A percentile compares a stretch with the other conserved stretches of the same genome.
Evolutionary conservation across 176 grass and related monocot species (phyloP).

Genomic region (Alopecurus myosuroides): DNA sequence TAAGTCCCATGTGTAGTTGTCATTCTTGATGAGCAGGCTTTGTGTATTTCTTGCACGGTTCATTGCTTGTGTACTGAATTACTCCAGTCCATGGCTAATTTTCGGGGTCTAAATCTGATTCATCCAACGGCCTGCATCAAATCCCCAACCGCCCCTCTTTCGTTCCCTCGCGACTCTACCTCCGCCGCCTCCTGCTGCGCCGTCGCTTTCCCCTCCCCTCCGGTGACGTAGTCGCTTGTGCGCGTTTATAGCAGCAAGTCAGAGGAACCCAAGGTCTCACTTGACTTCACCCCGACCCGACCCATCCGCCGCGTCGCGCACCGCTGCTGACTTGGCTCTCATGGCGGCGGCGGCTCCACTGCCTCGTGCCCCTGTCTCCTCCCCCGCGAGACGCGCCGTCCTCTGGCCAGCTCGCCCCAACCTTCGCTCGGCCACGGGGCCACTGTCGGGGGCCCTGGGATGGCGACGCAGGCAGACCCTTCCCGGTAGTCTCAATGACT

Average conservation of each 20-base stretch:
- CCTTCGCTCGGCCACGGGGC: neutral
- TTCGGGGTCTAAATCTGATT: neutral
- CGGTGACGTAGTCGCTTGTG: neutral
- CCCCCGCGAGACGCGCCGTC: neutral
- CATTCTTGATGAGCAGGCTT: too few species aligned
- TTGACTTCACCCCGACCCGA: neutral
- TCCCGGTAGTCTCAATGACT: neutral
- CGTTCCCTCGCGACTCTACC: neutral
- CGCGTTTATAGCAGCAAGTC: neutral
- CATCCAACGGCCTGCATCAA: neutral
- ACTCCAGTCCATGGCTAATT: neutral
- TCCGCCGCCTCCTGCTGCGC: neutral
- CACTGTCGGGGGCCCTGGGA: neutral
- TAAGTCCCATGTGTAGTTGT: too few species aligned
- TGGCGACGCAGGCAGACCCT: conserved; percentile 10
- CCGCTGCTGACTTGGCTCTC: neutral
- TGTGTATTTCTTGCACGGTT: too few species aligned
- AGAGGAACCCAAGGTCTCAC: neutral
- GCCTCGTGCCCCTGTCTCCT: neutral
- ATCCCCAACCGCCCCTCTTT: neutral
- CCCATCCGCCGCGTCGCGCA: neutral
- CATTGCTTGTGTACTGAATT: neutral
- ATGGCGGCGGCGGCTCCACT: conserved; percentile 33
- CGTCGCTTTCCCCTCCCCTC: neutral
- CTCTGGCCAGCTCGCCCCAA: neutral